A percentile compares a stretch with the other conserved stretches of the same genome.
These are phyloP conservation scores for Fusarium sp. DNA, from an alignment of 2,329 filamentous ascomycete species.

Conservation along the genomic window DNA sequence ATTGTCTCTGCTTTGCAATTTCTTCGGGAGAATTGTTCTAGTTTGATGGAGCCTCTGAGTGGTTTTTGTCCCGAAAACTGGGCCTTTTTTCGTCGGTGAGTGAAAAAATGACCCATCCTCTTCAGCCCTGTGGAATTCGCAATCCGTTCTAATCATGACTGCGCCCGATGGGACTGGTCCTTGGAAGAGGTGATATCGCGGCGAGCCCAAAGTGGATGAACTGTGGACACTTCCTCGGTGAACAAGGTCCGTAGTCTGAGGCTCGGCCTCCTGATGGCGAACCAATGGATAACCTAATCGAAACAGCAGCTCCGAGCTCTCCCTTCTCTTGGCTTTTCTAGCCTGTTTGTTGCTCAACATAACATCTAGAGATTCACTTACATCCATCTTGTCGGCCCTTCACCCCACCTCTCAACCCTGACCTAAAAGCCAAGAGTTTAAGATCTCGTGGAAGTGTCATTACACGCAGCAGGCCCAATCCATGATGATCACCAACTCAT, in stretches of 20 bases:
- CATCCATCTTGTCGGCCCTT: not conserved
- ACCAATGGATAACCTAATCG: not conserved
- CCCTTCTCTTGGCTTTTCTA: not conserved
- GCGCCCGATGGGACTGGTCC: slow-evolving; percentile 4
- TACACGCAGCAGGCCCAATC: not conserved
- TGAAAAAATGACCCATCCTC: slow-evolving; percentile 10
- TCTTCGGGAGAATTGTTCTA: slow-evolving; percentile 3
- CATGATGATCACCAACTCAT: slow-evolving; percentile 18
- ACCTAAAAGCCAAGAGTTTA: not conserved
- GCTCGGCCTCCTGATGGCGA: not conserved
- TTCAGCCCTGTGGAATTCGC: slow-evolving; percentile 27
- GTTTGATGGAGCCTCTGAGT: slow-evolving; percentile 17
- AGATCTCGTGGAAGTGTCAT: slow-evolving; percentile 2
- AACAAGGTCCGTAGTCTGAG: slow-evolving; percentile 7
- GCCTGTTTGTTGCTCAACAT: not conserved
- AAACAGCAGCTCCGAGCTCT: not conserved
- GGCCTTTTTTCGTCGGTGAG: slow-evolving; percentile 25
- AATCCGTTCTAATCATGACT: slow-evolving; percentile 4
- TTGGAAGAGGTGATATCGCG: not conserved
- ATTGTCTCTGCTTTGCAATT: not conserved
- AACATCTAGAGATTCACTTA: slow-evolving; percentile 3
- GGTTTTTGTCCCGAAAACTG: slow-evolving; percentile 29
- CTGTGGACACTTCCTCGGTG: not conserved
- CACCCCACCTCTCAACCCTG: slow-evolving; percentile 5
- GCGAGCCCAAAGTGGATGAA: slow-evolving; percentile 2